Conservation (phyloP, 2,329 filamentous ascomycete genomes). For the Coniochaeta prunicola region DNA sequence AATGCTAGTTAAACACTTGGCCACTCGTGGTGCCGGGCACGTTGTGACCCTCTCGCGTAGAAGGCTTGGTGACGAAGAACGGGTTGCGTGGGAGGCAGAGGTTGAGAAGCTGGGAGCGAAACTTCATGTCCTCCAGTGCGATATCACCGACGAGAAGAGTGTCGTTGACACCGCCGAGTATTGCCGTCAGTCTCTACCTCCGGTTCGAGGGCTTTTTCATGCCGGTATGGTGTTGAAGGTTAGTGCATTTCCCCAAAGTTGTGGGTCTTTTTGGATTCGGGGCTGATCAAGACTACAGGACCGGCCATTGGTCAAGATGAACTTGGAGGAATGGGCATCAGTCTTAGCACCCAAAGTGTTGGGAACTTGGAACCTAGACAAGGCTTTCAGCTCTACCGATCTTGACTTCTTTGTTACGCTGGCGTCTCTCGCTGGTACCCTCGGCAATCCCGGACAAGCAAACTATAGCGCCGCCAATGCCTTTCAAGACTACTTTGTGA, state of each 20-base stretch:
- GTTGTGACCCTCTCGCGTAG: slow-evolving; percentile 48
- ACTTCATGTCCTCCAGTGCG: slow-evolving; percentile 22
- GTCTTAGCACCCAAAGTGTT: slow-evolving; percentile 40
- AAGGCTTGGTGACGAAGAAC: slow-evolving; percentile 15
- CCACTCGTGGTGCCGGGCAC: slow-evolving; percentile 40
- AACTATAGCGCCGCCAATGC: slow-evolving; percentile 51
- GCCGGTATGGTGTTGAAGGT: slow-evolving; percentile 29
- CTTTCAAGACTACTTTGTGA: slow-evolving; percentile 40
- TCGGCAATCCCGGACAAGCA: slow-evolving; percentile 50
- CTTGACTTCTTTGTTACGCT: slow-evolving; percentile 42
- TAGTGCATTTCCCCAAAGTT: no score
- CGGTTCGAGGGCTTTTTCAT: slow-evolving; percentile 25
- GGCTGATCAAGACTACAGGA: no score
- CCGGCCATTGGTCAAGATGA: slow-evolving; percentile 41
- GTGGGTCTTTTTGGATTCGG: no score
- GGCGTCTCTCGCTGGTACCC: slow-evolving; percentile 45
- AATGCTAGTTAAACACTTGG: slow-evolving; percentile 42
- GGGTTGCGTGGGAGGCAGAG: not conserved
- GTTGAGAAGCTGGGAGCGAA: slow-evolving; percentile 4
- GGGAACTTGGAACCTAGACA: slow-evolving; percentile 42
- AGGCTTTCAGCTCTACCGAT: slow-evolving; percentile 20
- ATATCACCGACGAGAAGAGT: slow-evolving; percentile 31
- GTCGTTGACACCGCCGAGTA: slow-evolving; percentile 26
- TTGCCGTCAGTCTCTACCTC: slow-evolving; percentile 13
- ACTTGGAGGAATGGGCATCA: slow-evolving; percentile 32